Base-by-base conservation (phyloP, 2,329 filamentous ascomycete species). In the Samsoniella hepiali region DNA sequence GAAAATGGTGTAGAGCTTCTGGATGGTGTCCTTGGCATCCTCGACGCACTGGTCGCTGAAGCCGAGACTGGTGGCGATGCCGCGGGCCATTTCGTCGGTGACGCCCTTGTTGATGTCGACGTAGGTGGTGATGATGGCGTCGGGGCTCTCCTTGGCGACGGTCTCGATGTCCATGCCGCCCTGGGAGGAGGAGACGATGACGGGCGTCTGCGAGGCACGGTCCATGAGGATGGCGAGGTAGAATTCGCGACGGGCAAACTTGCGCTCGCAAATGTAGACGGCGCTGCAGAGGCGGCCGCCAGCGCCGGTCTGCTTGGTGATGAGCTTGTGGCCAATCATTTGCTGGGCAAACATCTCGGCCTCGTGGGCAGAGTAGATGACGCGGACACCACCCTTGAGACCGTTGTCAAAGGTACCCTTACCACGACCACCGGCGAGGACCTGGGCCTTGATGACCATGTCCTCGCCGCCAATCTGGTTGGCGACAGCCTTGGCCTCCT, bases 261-360 rank as follows among this genome's bases (percentile, higher is more conserved):
- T 99, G 86, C 95, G 93, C 86, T 99, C 95, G 82, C 94, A 96
- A 77, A 99, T 98, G 84, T 96, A 98, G 76, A 99, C 95, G 68
- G 93, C 87, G 80, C 91, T 98, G 87, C 95, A 99, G 77, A 96
- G 87, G 78, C 95, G 92, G 75, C 95, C 95, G 72, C 80, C 86
- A 71, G 94, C 91, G 77, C 95, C 95, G 65, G 95, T 99, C 85
- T 99, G 95, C 88, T 99, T 99, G 79, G 95, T 99, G 81, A 99
- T 87, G 80, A 99, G 92, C 82, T 97, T 97, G 84, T 99, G 94
- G 76, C 95, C 95, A 80, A 99, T 98, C 95, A 99, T 99, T 84
- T 99, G 93, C 72, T 94, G 87, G 71, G 95, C 94, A 77, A 99
- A 97, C 88, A 98, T 97, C 84, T 92, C 91, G 75, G 95, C 95